These are phyloP conservation scores for Choanephora cucurbitarum DNA, from an alignment of 371 early-diverging fungal species.

Conservation along the genomic window DNA sequence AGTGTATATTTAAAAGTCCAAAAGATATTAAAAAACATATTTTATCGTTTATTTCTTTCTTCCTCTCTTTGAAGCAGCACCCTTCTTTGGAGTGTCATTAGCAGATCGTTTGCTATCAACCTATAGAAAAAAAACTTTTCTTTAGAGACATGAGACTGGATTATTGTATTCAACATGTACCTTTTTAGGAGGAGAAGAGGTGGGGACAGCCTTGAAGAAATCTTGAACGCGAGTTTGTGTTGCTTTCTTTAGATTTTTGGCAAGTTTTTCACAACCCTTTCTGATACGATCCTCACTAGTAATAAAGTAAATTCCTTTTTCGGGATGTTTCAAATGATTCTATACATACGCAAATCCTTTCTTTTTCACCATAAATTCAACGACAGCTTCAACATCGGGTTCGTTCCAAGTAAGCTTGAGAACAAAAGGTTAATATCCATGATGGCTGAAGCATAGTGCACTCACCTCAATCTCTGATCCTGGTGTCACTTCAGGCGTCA, in stretches of 20 bases:
- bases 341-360: slow-evolving; percentile 91
- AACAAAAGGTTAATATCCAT: neutral
- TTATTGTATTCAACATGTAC: neutral
- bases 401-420: slow-evolving; percentile 77
- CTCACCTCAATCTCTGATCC: slow-evolving; percentile 63
- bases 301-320: too few species aligned
- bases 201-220: slow-evolving; percentile 72
- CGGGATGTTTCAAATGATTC: neutral
- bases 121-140: neutral
- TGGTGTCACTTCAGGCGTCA: slow-evolving; percentile 76
- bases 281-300: slow-evolving; percentile 90
- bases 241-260: slow-evolving; percentile 71
- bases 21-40: too few species aligned
- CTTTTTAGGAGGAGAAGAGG: slow-evolving; percentile 12
- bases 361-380: slow-evolving; percentile 90
- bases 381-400: slow-evolving; percentile 90
- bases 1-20: neutral
- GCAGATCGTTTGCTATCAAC: slow-evolving; percentile 6
- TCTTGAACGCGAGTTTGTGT: slow-evolving; percentile 91
- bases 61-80: slow-evolving; percentile 18
- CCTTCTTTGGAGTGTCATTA: slow-evolving; percentile 10
- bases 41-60: slow-evolving; percentile 10
- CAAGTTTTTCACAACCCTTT: slow-evolving; percentile 80
- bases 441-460: neutral
- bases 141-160: neutral